Base-by-base conservation (phyloP, 129 eudicot species). In the Saposhnikovia divaricata region DNA sequence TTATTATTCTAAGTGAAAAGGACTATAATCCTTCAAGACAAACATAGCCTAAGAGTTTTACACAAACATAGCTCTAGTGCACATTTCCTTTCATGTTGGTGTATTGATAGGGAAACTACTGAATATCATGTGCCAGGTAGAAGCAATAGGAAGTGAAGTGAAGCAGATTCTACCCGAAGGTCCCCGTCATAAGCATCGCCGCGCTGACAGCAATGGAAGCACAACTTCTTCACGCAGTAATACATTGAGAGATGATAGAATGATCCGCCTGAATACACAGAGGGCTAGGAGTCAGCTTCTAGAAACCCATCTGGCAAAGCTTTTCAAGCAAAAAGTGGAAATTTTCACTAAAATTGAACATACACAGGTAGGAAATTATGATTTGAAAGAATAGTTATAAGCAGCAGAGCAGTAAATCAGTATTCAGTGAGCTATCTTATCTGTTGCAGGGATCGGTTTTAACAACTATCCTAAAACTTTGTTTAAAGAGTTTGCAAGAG, bases 221-320 rank as follows among this genome's bases (percentile, higher is more conserved):
- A 86, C 97, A 25, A 80, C 93, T 63, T 96, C 99, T 76, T 90
- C 99, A 55, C 95, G 98, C 77, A 90, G 98, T 85, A 96, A 89
- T 84, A 87, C 93, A 61, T 85, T 94, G 78, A 88, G 92, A 84
- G 98, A 94, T 84, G 97, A 88, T 79, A 81, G 77, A 75, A 19
- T 84, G 81, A 78, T 79, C 82, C 92, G 97, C 50, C 92, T 96
- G 46, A 92, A 82, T 83, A 85, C 99, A 63, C 93, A 92, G 75
- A 88, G 86, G 85, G 99, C 93, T 44, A 88, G 99, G 81, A 96
- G 98, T 82, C 98, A 96, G 85, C 98, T 96, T 82, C 85, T 96
- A 75, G 99, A 96, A 85, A 87, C 95, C 53, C 99, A 96, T 87
- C 92, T 96, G 42, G 99, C 99, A 57, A 96, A 90, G 80, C 80